Conservation (phyloP, 2,329 filamentous ascomycete species). For the Xylariaceae sp. region DNA sequence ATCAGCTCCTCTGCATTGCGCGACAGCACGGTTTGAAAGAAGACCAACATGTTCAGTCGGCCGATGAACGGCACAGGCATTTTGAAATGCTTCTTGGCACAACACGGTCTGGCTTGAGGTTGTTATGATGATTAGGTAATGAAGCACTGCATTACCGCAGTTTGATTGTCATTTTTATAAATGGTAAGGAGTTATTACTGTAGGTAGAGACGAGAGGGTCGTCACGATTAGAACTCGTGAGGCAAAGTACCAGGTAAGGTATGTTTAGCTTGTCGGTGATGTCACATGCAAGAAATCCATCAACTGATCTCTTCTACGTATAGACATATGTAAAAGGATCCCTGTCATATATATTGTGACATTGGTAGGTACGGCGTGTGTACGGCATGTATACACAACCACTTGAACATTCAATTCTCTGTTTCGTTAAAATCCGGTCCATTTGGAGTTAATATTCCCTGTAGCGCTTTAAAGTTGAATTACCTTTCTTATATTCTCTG, state of each 20-base stretch:
- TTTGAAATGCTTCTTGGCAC: constrained; percentile 30
- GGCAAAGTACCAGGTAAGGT: not conserved
- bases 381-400: too few relatives aligned
- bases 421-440: too few relatives aligned
- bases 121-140: constrained; percentile 8
- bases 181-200: too few relatives aligned
- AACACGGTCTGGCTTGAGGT: constrained; percentile 13
- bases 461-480: too few relatives aligned
- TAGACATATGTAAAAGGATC: not conserved
- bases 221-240: not conserved
- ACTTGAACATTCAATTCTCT: too few relatives aligned
- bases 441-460: too few relatives aligned
- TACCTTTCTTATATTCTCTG: too few relatives aligned
- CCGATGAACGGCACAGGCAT: constrained; percentile 51
- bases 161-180: constrained; percentile 29
- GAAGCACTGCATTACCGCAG: constrained; percentile 32
- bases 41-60: constrained; percentile 48
- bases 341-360: too few relatives aligned
- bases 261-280: constrained; percentile 21
- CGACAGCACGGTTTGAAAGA: not conserved
- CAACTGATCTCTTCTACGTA: not conserved
- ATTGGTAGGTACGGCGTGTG: too few relatives aligned
- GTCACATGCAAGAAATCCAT: constrained; percentile 31
- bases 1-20: constrained; percentile 25
- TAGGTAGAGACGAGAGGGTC: not conserved